Evolutionary conservation across 768 basidiomycete genomes (phyloP), one percentile per base, ranked within the genome.

Genomic region (Boletus insuetus): DNA sequence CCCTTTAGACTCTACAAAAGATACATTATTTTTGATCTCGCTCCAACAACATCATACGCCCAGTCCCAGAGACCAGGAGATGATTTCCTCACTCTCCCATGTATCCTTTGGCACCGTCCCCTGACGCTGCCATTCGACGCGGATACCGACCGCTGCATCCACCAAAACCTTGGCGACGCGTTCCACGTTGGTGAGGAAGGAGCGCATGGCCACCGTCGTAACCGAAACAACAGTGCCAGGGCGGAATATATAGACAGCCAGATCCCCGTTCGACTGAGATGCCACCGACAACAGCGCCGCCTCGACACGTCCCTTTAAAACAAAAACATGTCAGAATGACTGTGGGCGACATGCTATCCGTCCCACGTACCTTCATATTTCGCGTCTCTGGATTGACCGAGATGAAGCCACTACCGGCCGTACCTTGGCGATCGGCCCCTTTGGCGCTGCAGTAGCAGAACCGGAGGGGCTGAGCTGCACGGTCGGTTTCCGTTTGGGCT

Each of bases 391-490:
- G 53, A 34, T 68, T 64, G 11, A 52, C 61, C 37, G 55, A 51
- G 44, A 63, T 61, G 38, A 59, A 20, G 11, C 54, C 52, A 16
- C 37, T 50, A 8, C 59, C 37, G 6, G 66, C 58, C 3, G 53
- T 61, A 1, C 58, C 51, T 0, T 57, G 24, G 34, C 66, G 58
- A 20, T 61, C 58, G 4, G 64, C 64, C 59, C 61, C 54, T 24
- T 68, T 68, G 43, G 41, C 41, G 48, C 66, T 68, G 56, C 59
- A 67, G 49, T 68, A 67, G 51, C 66, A 67, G 51, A 67, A 68
- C 31, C 64, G 58, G 41, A 68, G 61, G 1, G 59, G 62, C 0
- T 53, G 61, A 35, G 34, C 5, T 3, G n/a, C 37, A 24, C 16
- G 35, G 16, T 29, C 53, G 1, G 34, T 17, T 37, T 37, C 5